Conservation (phyloP, 2,329 filamentous ascomycete genomes). For the Ceratocystis alfenasii region DNA sequence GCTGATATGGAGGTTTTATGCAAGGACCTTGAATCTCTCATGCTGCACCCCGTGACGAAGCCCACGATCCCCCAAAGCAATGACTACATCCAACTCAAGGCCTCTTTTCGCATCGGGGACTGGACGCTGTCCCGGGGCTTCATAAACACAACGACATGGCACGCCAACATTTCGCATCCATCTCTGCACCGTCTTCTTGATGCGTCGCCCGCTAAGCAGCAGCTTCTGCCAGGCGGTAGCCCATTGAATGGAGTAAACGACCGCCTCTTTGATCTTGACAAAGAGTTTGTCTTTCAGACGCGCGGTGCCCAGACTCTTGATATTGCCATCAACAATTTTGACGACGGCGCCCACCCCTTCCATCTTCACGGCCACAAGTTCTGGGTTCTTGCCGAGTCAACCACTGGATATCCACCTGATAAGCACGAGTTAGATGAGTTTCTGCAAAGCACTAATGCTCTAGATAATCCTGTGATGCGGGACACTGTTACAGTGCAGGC, state of each 20-base stretch:
- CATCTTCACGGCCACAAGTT: constrained; percentile 49
- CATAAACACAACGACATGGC: constrained; percentile 43
- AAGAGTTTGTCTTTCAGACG: constrained; percentile 38
- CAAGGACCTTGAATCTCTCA: constrained; percentile 41
- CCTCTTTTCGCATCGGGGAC: constrained; percentile 44
- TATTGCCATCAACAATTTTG: constrained; percentile 29
- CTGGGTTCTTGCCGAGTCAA: constrained; percentile 32
- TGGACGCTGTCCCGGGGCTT: constrained; percentile 43
- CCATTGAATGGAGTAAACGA: constrained; percentile 27
- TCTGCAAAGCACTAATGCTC: constrained; percentile 25
- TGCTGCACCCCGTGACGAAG: constrained; percentile 32
- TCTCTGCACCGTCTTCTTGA: constrained; percentile 31
- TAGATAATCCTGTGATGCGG: constrained; percentile 30
- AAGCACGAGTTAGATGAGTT: constrained; percentile 25
- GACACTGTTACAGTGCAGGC: constrained; percentile 41
- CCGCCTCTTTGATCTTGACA: constrained; percentile 26
- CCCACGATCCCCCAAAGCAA: constrained; percentile 32
- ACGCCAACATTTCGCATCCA: constrained; percentile 30
- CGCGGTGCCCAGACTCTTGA: constrained; percentile 38
- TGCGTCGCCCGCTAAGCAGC: background rate
- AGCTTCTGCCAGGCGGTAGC: constrained; percentile 15
- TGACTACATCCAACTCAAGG: constrained; percentile 35
- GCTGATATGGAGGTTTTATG: constrained; percentile 38
- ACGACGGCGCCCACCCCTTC: constrained; percentile 29
- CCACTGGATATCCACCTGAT: constrained; percentile 30